A percentile compares a stretch with the other conserved stretches of the same genome.
Conservation (phyloP, 768 basidiomycete species). For the Phanerodontia chrysosporium region DNA sequence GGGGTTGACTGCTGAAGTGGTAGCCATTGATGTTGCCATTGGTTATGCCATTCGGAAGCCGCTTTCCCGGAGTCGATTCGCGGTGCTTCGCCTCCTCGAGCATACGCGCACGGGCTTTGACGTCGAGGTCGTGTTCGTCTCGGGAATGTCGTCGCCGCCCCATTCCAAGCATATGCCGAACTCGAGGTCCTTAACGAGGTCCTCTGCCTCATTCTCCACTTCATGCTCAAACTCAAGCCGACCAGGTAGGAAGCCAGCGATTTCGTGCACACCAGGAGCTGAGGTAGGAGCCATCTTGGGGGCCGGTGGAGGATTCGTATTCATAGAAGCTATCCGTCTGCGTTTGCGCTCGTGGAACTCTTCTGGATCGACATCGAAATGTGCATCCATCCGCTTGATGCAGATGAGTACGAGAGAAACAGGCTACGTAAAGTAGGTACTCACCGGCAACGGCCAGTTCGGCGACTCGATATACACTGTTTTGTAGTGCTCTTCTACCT, state of each 20-base stretch:
- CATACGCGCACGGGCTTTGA: slow-evolving; percentile 45
- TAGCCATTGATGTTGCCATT: slow-evolving; percentile 31
- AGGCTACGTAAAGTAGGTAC: slow-evolving; percentile 22
- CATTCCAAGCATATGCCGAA: slow-evolving; percentile 85
- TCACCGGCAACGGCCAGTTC: slow-evolving; percentile 78
- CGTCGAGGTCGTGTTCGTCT: slow-evolving; percentile 79
- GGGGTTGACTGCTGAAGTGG: slow-evolving; percentile 25
- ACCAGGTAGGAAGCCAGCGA: slow-evolving; percentile 90
- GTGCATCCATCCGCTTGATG: slow-evolving; percentile 43
- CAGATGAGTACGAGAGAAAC: not conserved
- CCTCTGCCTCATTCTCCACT: slow-evolving; percentile 94
- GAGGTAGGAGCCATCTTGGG: slow-evolving; percentile 82
- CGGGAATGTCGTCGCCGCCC: slow-evolving; percentile 77
- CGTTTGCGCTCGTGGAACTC: slow-evolving; percentile 90
- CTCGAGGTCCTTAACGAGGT: slow-evolving; percentile 91
- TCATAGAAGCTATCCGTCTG: slow-evolving; percentile 80
- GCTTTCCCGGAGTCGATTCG: slow-evolving; percentile 24
- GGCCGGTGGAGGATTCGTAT: slow-evolving; percentile 46
- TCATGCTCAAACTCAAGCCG: slow-evolving; percentile 99
- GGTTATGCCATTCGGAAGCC: slow-evolving; percentile 23
- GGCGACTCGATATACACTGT: slow-evolving; percentile 74
- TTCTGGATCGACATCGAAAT: slow-evolving; percentile 71
- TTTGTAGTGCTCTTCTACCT: slow-evolving; percentile 88
- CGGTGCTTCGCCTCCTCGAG: slow-evolving; percentile 35
- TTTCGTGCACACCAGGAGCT: slow-evolving; percentile 87